phyloP scores from a whole-genome alignment of 2,329 filamentous ascomycete species.

The Reticulascus tulasneorum region DNA sequence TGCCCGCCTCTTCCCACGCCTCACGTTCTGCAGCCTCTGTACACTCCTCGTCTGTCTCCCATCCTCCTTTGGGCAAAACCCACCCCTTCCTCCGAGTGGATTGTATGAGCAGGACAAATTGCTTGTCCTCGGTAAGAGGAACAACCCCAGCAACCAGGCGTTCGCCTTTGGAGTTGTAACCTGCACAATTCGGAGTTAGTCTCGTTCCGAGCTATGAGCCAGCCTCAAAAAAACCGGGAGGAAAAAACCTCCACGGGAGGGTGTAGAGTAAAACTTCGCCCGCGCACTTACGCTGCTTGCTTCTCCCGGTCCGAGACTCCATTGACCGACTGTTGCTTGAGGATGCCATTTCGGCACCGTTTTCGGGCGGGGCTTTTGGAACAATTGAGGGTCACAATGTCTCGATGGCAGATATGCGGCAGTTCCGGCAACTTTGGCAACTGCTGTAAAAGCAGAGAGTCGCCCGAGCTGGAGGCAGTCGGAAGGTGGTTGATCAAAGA shows the following conservation, averaged over 20 bases:
- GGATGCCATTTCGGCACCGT: conserved; percentile 13
- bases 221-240: conserved; percentile 13
- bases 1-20: conserved; percentile 97
- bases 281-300: conserved; percentile 71
- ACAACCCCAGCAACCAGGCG: conserved; percentile 93
- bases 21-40: conserved; percentile 79
- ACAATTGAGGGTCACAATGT: conserved; percentile 1
- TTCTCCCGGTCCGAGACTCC: conserved; percentile 73
- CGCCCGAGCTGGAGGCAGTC: conserved; percentile 3
- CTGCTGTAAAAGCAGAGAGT: conserved; percentile 6
- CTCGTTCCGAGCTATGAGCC: conserved; percentile 18
- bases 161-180: conserved; percentile 88
- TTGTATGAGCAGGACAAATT: conserved; percentile 88
- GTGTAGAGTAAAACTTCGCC: conserved; percentile 3
- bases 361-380: conserved; percentile 4
- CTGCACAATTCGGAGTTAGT: conserved; percentile 49
- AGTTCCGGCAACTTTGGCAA: conserved; percentile 8
- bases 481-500: conserved; percentile 6
- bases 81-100: conserved; percentile 86
- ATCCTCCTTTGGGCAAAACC: conserved; percentile 97
- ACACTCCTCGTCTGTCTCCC: conserved; percentile 91
- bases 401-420: conserved; percentile 4
- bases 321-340: conserved; percentile 46
- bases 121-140: conserved; percentile 79
- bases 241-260: conserved; percentile 5